Evolutionary conservation across 1,284 basidiomycete species (phyloP).

Genomic region (Irpex sp.): DNA sequence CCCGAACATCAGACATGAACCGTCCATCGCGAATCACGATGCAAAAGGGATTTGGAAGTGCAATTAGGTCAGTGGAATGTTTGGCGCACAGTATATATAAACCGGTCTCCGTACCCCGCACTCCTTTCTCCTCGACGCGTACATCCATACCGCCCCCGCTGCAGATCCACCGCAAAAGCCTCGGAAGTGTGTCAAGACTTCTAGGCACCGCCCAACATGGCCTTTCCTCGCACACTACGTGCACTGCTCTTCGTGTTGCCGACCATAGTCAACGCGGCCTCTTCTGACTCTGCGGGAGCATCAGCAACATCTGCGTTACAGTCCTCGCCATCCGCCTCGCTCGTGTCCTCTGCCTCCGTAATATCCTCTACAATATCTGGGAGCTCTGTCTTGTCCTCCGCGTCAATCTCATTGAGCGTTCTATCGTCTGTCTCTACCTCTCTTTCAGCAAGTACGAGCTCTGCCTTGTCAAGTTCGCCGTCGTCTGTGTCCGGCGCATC

Average conservation of each 20-base stretch:
- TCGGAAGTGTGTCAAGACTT: background rate
- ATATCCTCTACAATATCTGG: background rate
- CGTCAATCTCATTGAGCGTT: background rate
- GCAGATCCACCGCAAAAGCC: background rate
- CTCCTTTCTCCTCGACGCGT: background rate
- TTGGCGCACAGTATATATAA: background rate
- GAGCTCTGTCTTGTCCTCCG: background rate
- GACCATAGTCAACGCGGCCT: background rate
- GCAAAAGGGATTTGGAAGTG: background rate
- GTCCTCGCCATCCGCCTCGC: background rate
- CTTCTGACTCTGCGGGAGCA: background rate
- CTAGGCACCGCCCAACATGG: background rate
- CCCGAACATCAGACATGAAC: too few species aligned
- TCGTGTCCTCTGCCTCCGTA: background rate
- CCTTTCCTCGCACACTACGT: background rate
- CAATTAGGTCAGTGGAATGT: too few species aligned
- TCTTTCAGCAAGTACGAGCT: background rate
- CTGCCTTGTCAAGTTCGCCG: background rate
- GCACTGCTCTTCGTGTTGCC: background rate
- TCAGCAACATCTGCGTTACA: background rate
- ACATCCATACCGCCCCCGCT: background rate
- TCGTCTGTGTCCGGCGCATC: background rate
- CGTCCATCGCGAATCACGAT: background rate
- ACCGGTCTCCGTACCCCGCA: background rate
- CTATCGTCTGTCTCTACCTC: background rate